Percentiles rank a stretch among this genome's conserved stretches.
Evolutionary conservation across 2,329 filamentous ascomycete genomes (phyloP).

Genomic region (Aspergillus sp.): DNA sequence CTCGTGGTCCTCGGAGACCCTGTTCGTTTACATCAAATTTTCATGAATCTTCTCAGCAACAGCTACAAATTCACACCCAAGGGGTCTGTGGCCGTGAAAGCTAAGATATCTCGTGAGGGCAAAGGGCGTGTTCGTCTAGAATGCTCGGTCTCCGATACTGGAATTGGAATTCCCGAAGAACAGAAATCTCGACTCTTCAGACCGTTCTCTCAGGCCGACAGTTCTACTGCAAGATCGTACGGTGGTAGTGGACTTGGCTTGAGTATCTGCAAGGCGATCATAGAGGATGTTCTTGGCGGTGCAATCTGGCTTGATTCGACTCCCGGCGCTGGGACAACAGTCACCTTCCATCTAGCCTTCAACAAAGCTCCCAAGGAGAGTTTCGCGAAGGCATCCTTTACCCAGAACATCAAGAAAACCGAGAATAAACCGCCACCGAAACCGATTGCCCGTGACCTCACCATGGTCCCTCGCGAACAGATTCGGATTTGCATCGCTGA

Average conservation of each 20-base stretch:
- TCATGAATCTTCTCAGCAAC: constrained; percentile 79
- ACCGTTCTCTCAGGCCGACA: constrained; percentile 89
- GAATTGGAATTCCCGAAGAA: constrained; percentile 76
- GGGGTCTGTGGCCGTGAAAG: constrained; percentile 79
- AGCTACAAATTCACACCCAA: constrained; percentile 90
- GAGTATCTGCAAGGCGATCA: constrained; percentile 90
- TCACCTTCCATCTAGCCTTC: constrained; percentile 80
- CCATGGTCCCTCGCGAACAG: constrained; percentile 68
- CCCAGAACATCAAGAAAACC: constrained; percentile 40
- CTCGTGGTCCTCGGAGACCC: constrained; percentile 78
- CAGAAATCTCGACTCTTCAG: constrained; percentile 82
- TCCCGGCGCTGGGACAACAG: constrained; percentile 56
- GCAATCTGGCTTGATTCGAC: constrained; percentile 76
- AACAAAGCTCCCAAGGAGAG: constrained; percentile 66
- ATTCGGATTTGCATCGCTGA: constrained; percentile 90
- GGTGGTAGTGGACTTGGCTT: constrained; percentile 86
- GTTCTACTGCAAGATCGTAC: constrained; percentile 83
- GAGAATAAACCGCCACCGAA: constrained; percentile 38
- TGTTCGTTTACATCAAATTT: constrained; percentile 74
- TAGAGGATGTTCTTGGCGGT: constrained; percentile 87
- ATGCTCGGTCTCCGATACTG: constrained; percentile 84
- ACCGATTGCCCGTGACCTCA: constrained; percentile 59
- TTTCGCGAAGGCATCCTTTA: constrained; percentile 54
- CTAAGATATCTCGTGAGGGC: constrained; percentile 67
- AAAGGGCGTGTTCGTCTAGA: constrained; percentile 67